Percentiles rank a stretch among this genome's conserved stretches.
These are phyloP conservation scores for Pythium vanterpoolii DNA, from an alignment of 352 stramenopile genomes.

Conservation along the genomic window DNA sequence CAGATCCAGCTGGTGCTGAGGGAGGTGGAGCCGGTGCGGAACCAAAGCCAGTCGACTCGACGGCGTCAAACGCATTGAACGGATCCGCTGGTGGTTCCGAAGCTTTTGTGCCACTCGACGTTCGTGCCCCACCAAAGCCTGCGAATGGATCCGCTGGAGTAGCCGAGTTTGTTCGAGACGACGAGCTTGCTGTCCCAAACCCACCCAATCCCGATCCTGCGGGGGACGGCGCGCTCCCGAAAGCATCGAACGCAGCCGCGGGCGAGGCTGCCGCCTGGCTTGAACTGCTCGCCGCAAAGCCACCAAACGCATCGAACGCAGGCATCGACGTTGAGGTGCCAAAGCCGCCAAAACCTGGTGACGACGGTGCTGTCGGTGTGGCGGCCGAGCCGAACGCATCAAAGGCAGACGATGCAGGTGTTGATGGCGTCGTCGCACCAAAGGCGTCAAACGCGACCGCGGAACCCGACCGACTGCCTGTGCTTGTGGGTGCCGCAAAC, in stretches of 20 bases:
- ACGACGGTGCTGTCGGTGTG: not conserved
- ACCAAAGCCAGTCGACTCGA: constrained; percentile 21
- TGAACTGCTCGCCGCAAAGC: constrained; percentile 19
- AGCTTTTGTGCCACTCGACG: constrained; percentile 15
- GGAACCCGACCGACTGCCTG: constrained; percentile 21
- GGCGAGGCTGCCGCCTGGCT: constrained; percentile 8
- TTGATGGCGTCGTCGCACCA: constrained; percentile 26
- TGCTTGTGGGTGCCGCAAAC: constrained; percentile 31
- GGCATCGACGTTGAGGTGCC: constrained; percentile 32
- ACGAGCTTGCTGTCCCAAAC: constrained; percentile 6
- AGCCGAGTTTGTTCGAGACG: constrained; percentile 22
- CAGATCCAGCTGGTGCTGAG: constrained; percentile 3
- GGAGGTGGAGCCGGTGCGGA: constrained; percentile 6
- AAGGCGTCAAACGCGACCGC: constrained; percentile 31
- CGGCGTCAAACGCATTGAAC: constrained; percentile 53
- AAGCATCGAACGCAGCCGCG: constrained; percentile 12
- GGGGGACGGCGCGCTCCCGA: constrained; percentile 11
- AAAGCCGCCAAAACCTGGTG: constrained; percentile 32
- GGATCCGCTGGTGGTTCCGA: constrained; percentile 20
- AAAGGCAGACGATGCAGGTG: constrained; percentile 25
- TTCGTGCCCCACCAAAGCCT: constrained; percentile 19
- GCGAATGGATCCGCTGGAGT: constrained; percentile 44
- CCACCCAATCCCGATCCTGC: constrained; percentile 6
- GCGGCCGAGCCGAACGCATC: constrained; percentile 24
- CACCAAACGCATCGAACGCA: constrained; percentile 26